phyloP scores from a whole-genome alignment of 192 early-diverging fungal genomes.

The Umbelopsis isabellina region DNA sequence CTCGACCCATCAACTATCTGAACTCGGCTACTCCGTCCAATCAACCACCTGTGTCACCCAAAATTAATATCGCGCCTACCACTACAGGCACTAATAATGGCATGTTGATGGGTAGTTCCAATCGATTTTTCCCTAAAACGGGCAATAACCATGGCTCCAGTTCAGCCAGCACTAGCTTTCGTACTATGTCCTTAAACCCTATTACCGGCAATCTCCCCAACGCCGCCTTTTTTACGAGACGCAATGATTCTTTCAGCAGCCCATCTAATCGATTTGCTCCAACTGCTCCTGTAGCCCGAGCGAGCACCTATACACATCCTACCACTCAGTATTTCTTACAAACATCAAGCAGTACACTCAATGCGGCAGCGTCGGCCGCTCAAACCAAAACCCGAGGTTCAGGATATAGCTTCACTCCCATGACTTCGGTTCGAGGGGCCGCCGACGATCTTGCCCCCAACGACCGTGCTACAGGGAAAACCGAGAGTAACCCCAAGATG shows the following conservation, averaged over 20 bases:
- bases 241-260: slow-evolving; percentile 3
- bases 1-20: neutral
- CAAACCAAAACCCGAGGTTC: slow-evolving; percentile 17
- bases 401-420: slow-evolving; percentile 3
- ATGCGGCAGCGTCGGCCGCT: slow-evolving; percentile 34
- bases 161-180: neutral
- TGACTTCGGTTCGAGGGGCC: neutral
- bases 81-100: neutral
- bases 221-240: slow-evolving; percentile 11
- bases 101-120: neutral
- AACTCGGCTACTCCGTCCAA: slow-evolving; percentile 2
- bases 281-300: neutral
- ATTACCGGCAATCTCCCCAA: neutral
- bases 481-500: slow-evolving; percentile 15
- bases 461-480: slow-evolving; percentile 12
- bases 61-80: slow-evolving; percentile 35
- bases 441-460: slow-evolving; percentile 13
- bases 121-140: slow-evolving; percentile 20
- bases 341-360: slow-evolving; percentile 36
- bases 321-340: slow-evolving; percentile 41
- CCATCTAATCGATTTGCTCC: slow-evolving; percentile 19
- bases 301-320: slow-evolving; percentile 29
- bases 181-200: neutral
- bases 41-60: slow-evolving; percentile 25
- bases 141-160: neutral